Percentiles rank a stretch among this genome's conserved stretches.
Evolutionary conservation across 345 rosid genomes (phyloP).

Genomic region (Nasturtium officinale): DNA sequence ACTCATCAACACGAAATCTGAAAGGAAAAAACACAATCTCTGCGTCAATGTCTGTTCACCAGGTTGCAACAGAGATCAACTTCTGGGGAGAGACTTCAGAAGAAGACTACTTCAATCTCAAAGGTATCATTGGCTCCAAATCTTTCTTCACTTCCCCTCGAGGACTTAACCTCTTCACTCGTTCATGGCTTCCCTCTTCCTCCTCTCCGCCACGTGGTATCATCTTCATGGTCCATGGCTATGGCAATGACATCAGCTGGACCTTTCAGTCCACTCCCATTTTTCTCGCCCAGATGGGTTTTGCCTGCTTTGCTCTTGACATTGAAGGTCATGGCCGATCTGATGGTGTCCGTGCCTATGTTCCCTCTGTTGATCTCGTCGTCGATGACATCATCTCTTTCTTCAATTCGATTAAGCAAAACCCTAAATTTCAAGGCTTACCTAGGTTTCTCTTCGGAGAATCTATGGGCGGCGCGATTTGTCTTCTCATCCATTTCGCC

Average conservation of each 20-base stretch:
- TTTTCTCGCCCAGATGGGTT: constrained; percentile 75
- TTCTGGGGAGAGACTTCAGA: constrained; percentile 74
- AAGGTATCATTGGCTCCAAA: constrained; percentile 57
- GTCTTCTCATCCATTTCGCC: constrained; percentile 61
- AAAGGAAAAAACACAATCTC: neutral
- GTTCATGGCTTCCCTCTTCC: constrained; percentile 67
- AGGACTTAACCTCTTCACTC: constrained; percentile 71
- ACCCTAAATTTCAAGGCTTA: constrained; percentile 44
- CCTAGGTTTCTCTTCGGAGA: constrained; percentile 77
- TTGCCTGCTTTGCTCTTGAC: constrained; percentile 82
- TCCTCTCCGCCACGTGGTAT: constrained; percentile 57
- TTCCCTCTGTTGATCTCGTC: constrained; percentile 69
- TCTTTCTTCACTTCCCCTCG: constrained; percentile 80
- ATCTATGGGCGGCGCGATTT: constrained; percentile 85
- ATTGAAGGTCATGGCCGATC: constrained; percentile 85
- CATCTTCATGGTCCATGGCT: constrained; percentile 84
- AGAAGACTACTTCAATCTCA: constrained; percentile 56
- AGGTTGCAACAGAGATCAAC: constrained; percentile 38
- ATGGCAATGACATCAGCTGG: constrained; percentile 85
- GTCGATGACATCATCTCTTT: constrained; percentile 60
- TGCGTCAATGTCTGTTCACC: constrained; percentile 34
- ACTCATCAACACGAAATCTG: neutral
- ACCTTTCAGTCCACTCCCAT: constrained; percentile 70
- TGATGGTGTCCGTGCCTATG: constrained; percentile 63
- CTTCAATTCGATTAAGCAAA: constrained; percentile 55